phyloP scores from a whole-genome alignment of 352 stramenopile species.

The Globisporangium uncinulatum region DNA sequence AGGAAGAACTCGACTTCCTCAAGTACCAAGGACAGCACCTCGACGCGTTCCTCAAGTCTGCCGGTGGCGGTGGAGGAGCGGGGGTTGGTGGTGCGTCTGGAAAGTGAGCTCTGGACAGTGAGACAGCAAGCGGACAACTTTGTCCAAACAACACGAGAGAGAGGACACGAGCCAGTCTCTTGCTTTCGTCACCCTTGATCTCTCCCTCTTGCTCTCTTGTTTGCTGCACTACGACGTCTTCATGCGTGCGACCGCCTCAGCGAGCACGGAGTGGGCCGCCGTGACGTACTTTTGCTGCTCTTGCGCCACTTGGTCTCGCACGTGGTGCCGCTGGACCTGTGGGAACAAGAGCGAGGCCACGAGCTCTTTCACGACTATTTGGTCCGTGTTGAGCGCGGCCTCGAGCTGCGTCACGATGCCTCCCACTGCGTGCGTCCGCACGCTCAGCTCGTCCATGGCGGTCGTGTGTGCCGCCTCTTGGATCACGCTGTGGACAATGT shows the following conservation, averaged over 20 bases:
- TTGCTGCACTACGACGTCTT: slow-evolving; percentile 8
- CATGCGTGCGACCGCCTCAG: slow-evolving; percentile 27
- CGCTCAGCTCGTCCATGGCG: slow-evolving; percentile 47
- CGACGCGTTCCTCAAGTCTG: slow-evolving; percentile 92
- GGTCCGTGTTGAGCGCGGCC: slow-evolving; percentile 34
- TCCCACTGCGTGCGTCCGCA: slow-evolving; percentile 33
- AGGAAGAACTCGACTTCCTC: slow-evolving; percentile 93
- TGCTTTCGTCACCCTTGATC: neutral
- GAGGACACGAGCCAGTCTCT: too few species aligned
- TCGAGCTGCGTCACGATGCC: slow-evolving; percentile 55
- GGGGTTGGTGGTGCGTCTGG: neutral
- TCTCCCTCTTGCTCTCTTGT: neutral
- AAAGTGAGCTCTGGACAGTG: slow-evolving; percentile 5
- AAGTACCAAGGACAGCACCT: slow-evolving; percentile 95
- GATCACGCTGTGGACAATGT: slow-evolving; percentile 58
- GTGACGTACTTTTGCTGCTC: slow-evolving; percentile 67
- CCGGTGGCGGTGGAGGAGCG: slow-evolving; percentile 39
- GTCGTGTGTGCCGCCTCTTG: slow-evolving; percentile 36
- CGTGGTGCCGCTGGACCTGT: slow-evolving; percentile 60
- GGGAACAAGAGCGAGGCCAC: slow-evolving; percentile 79
- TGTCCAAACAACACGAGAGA: too few species aligned
- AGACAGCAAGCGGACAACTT: neutral
- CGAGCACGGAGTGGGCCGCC: slow-evolving; percentile 53
- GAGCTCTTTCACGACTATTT: slow-evolving; percentile 67
- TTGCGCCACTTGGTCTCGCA: slow-evolving; percentile 46